Evolutionary conservation across 1,284 basidiomycete genomes (phyloP).

Genomic region (Irpex rosettiformis): DNA sequence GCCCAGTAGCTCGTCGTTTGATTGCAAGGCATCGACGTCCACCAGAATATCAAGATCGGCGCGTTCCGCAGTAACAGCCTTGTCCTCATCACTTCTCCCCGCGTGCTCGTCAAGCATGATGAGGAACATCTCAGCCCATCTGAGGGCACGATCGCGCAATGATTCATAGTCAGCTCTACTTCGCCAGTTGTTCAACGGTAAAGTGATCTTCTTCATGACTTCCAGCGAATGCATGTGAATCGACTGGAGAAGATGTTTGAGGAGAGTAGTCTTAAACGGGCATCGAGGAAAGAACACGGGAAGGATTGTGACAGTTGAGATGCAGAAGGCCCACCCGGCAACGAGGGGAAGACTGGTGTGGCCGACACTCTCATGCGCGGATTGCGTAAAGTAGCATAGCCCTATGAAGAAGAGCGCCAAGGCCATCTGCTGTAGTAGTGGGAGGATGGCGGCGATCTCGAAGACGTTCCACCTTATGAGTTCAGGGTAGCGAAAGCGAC

Average conservation of each 20-base stretch:
- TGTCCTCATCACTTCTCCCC: background rate
- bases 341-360: background rate
- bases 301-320: background rate
- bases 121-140: background rate
- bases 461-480: slow-evolving; percentile 7
- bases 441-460: background rate
- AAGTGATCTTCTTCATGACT: background rate
- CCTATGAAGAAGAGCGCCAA: background rate
- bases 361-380: background rate
- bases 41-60: slow-evolving; percentile 1
- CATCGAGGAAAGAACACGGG: background rate
- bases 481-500: slow-evolving; percentile 9
- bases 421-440: background rate
- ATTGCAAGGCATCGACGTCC: background rate
- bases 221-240: background rate
- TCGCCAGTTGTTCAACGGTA: background rate
- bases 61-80: background rate
- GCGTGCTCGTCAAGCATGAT: background rate
- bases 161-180: background rate
- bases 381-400: background rate
- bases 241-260: background rate
- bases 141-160: background rate
- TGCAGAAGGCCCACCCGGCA: background rate
- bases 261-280: background rate
- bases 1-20: slow-evolving; percentile 1